Conservation (phyloP, 1,284 basidiomycete genomes). For the Leccinum griseonigrum region DNA sequence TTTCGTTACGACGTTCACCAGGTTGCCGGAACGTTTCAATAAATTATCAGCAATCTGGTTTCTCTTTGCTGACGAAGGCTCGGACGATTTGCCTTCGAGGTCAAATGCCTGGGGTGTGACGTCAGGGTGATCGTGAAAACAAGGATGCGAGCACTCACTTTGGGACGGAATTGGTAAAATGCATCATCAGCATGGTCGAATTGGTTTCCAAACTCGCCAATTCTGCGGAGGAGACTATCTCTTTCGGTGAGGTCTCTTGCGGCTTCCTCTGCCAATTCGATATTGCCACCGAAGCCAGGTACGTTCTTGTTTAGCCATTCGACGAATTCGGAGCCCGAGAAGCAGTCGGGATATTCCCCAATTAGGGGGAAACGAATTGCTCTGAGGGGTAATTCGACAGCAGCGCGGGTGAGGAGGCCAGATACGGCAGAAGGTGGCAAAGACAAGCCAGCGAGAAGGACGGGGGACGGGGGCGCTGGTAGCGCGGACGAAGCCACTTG, state of each 20-base stretch:
- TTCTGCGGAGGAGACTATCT: constrained; percentile 68
- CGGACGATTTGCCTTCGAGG: constrained; percentile 44
- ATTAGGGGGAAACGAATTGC: constrained; percentile 75
- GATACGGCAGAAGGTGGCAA: constrained; percentile 65
- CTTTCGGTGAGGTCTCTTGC: constrained; percentile 76
- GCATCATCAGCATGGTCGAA: constrained; percentile 75
- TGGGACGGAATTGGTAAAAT: constrained; percentile 77
- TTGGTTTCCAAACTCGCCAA: constrained; percentile 79
- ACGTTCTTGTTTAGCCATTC: constrained; percentile 72
- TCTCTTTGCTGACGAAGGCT: constrained; percentile 36
- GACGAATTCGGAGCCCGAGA: constrained; percentile 79
- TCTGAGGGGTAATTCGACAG: constrained; percentile 59
- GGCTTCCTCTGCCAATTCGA: constrained; percentile 78
- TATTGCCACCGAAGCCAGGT: constrained; percentile 64
- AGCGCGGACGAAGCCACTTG: constrained; percentile 33
- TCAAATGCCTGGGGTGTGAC: constrained; percentile 58
- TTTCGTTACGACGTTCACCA: constrained; percentile 73
- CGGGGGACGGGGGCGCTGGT: constrained; percentile 45
- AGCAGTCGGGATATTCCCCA: constrained; percentile 86
- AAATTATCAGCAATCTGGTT: constrained; percentile 54
- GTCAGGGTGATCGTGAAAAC: constrained; percentile 5
- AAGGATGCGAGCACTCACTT: constrained; percentile 42
- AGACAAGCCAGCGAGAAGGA: constrained; percentile 73
- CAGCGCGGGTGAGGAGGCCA: constrained; percentile 62
- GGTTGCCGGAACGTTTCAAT: constrained; percentile 60